Conservation (phyloP, 495 filamentous ascomycete genomes). For the Trichoderma parareesei region DNA sequence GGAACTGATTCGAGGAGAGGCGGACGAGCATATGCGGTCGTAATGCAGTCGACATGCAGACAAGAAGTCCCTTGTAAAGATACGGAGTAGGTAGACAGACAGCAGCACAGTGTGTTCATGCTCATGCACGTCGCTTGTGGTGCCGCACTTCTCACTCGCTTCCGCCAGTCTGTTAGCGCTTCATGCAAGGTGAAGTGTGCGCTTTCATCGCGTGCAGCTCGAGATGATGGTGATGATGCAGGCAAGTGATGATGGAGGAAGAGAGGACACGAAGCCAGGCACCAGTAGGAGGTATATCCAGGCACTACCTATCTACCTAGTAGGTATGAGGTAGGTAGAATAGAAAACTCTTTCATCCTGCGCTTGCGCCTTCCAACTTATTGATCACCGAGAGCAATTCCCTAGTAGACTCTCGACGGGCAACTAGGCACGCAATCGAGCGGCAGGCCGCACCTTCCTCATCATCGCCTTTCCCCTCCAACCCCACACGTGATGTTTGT, state of each 20-base stretch:
- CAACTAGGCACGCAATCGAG: not conserved
- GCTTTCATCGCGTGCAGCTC: not conserved
- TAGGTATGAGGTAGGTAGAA: too few species aligned
- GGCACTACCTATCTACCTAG: not conserved
- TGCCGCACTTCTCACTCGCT: not conserved
- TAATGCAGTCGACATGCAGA: not conserved
- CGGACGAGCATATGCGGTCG: too few species aligned
- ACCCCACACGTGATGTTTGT: constrained; percentile 8
- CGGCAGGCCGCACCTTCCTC: constrained; percentile 6
- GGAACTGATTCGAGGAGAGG: not conserved
- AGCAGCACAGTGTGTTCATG: constrained; percentile 1
- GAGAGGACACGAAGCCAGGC: not conserved
- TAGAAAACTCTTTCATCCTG: too few species aligned
- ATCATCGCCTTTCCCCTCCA: not conserved
- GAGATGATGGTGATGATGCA: not conserved
- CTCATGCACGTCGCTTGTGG: not conserved
- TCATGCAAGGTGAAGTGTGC: constrained; percentile 4
- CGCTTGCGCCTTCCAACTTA: not conserved
- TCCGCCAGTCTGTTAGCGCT: not conserved
- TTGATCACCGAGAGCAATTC: too few species aligned
- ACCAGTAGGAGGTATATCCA: not conserved
- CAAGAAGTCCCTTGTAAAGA: not conserved
- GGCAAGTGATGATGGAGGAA: not conserved
- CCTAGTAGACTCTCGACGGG: not conserved
- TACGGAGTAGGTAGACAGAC: not conserved